Conservation (phyloP, 176 grass and related monocot genomes). For the Carex kokanica region DNA sequence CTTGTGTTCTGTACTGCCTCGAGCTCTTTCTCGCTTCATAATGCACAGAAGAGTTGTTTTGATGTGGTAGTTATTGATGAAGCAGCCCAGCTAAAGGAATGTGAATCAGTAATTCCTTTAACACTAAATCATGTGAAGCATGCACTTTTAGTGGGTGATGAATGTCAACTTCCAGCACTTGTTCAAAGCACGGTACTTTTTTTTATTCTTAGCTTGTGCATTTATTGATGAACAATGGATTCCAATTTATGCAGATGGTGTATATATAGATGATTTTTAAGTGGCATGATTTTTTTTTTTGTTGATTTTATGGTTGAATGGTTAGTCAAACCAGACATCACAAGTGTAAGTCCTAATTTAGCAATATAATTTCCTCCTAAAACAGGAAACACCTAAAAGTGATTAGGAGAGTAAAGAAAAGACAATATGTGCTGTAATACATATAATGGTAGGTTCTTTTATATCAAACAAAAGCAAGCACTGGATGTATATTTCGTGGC, state of each 20-base stretch:
- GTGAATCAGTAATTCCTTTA: slow-evolving; percentile 67
- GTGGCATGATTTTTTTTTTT: neutral
- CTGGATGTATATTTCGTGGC: too few species aligned
- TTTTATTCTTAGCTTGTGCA: neutral
- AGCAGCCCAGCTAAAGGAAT: slow-evolving; percentile 70
- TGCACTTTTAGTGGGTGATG: slow-evolving; percentile 76
- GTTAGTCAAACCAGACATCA: neutral
- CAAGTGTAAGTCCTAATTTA: neutral
- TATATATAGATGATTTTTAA: neutral
- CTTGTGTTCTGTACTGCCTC: slow-evolving; percentile 73
- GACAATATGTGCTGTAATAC: neutral
- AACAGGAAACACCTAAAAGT: neutral
- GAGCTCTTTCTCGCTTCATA: slow-evolving; percentile 62
- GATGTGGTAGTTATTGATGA: slow-evolving; percentile 78
- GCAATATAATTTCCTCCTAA: neutral
- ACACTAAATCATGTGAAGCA: slow-evolving; percentile 48
- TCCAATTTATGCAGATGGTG: neutral
- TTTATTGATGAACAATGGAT: neutral
- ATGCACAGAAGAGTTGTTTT: slow-evolving; percentile 36
- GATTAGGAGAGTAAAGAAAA: neutral
- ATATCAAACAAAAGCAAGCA: too few species aligned
- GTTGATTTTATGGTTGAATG: neutral
- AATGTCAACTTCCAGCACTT: slow-evolving; percentile 57
- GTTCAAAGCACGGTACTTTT: slow-evolving; percentile 62
- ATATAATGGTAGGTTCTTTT: neutral